Percentiles rank a stretch among this genome's conserved stretches.
Conservation (phyloP, 192 early-diverging fungal genomes). For the Podila epicladia region DNA sequence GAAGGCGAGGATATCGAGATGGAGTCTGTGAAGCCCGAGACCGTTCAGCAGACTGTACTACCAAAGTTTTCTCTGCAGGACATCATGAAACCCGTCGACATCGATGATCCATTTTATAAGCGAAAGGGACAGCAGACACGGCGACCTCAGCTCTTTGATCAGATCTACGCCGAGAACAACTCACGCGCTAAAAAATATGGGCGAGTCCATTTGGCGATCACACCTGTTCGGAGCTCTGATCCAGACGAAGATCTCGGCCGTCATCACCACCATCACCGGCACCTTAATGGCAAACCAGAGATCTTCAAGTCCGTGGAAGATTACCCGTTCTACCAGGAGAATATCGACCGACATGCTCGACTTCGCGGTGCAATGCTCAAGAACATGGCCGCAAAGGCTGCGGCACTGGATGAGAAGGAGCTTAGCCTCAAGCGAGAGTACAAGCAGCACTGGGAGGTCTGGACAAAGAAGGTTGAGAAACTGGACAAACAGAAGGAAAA, state of each 20-base stretch:
- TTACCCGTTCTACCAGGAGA: constrained; percentile 56
- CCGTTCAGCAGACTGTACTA: constrained; percentile 11
- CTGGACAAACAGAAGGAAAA: constrained; percentile 54
- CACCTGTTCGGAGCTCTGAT: constrained; percentile 3
- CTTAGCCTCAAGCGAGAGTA: constrained; percentile 53
- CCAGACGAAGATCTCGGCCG: constrained; percentile 19
- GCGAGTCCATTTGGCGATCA: constrained; percentile 40
- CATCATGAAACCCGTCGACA: constrained; percentile 14
- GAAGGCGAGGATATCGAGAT: constrained; percentile 15
- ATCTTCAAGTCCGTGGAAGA: constrained; percentile 51
- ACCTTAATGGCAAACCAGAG: constrained; percentile 38
- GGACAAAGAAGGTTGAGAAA: constrained; percentile 56
- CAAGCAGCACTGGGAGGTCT: constrained; percentile 56
- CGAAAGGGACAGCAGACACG: constrained; percentile 39
- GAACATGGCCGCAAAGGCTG: constrained; percentile 31
- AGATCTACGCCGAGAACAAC: constrained; percentile 52
- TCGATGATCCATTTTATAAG: constrained; percentile 36
- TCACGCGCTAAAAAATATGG: constrained; percentile 48
- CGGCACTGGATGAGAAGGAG: constrained; percentile 52
- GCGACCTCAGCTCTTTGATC: constrained; percentile 54
- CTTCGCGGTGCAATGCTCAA: constrained; percentile 21
- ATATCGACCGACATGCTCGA: constrained; percentile 46
- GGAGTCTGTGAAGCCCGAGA: constrained; percentile 25
- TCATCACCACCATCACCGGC: constrained; percentile 25
- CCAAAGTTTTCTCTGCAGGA: constrained; percentile 23